phyloP scores from a whole-genome alignment of 2,329 filamentous ascomycete species.

The Apiospora malaysiana region DNA sequence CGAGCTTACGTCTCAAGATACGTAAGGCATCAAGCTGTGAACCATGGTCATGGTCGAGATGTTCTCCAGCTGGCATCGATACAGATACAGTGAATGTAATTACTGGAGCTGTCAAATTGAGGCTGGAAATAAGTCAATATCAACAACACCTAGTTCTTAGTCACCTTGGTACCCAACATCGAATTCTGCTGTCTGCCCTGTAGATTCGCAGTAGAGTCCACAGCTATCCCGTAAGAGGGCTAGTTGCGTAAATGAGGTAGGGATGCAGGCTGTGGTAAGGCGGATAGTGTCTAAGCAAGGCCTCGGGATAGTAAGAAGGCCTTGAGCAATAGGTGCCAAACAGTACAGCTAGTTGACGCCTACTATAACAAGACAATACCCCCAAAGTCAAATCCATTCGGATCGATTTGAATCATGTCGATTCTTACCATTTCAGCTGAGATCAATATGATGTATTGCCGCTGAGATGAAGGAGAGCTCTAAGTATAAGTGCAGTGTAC shows the following conservation, averaged over 20 bases:
- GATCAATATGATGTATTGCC: too few species aligned
- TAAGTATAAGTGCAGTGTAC: too few species aligned
- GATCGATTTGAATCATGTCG: too few species aligned
- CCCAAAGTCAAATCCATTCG: too few species aligned
- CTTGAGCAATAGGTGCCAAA: too few species aligned
- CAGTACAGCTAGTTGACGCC: too few species aligned
- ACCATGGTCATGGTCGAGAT: background rate
- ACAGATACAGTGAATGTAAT: background rate
- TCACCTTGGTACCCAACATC: background rate
- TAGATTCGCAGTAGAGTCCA: slow-evolving; percentile 9
- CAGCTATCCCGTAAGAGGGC: background rate
- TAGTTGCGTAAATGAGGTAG: background rate
- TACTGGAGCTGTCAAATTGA: background rate
- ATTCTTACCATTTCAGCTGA: too few species aligned
- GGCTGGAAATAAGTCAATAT: slow-evolving; percentile 13
- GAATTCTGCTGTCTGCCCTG: slow-evolving; percentile 8
- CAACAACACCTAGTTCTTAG: background rate
- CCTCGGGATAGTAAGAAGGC: background rate
- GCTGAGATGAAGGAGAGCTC: too few species aligned
- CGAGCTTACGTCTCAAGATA: background rate
- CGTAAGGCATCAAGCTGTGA: background rate
- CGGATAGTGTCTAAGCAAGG: too few species aligned
- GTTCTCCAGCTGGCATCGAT: slow-evolving; percentile 1
- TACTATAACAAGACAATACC: too few species aligned
- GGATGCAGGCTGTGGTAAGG: background rate